phyloP scores from a whole-genome alignment of 768 basidiomycete genomes.

The Multifurca ochricompacta region DNA sequence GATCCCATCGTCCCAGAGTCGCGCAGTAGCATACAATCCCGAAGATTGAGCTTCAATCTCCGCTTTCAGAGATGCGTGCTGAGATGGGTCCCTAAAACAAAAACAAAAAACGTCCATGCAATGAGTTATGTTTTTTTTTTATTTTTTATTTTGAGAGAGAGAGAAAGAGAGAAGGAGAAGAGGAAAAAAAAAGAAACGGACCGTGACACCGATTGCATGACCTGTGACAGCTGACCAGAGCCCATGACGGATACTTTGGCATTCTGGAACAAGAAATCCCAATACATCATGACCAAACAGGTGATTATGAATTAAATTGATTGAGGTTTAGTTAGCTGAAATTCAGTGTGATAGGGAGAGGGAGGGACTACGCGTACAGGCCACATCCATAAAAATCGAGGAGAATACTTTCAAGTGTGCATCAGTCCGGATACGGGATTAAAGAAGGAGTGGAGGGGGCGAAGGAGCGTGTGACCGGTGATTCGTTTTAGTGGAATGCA shows the following conservation, averaged over 20 bases:
- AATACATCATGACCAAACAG: neutral
- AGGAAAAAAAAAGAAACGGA: constrained; percentile 28
- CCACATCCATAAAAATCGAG: constrained; percentile 98
- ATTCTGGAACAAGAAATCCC: constrained; percentile 45
- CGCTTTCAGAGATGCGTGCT: constrained; percentile 63
- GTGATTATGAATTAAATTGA: too few relatives aligned
- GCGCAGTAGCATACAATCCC: constrained; percentile 80
- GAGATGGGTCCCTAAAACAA: constrained; percentile 61
- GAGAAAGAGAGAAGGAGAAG: neutral
- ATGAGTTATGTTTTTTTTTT: neutral
- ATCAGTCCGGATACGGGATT: constrained; percentile 1
- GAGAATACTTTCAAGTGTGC: constrained; percentile 61
- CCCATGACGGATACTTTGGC: constrained; percentile 96
- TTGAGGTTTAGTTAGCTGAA: neutral
- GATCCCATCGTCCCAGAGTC: constrained; percentile 93
- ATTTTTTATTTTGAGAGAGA: neutral
- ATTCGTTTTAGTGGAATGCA: neutral
- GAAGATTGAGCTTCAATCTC: constrained; percentile 88
- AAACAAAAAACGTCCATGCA: neutral
- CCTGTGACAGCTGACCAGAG: constrained; percentile 83
- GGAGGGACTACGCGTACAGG: constrained; percentile 49
- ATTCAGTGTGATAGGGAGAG: constrained; percentile 3
- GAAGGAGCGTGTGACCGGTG: too few relatives aligned
- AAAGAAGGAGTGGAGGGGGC: too few relatives aligned
- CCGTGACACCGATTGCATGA: constrained; percentile 87